Evolutionary conservation across 2,329 filamentous ascomycete genomes (phyloP).

Genomic region (Scytalidium lignicola): DNA sequence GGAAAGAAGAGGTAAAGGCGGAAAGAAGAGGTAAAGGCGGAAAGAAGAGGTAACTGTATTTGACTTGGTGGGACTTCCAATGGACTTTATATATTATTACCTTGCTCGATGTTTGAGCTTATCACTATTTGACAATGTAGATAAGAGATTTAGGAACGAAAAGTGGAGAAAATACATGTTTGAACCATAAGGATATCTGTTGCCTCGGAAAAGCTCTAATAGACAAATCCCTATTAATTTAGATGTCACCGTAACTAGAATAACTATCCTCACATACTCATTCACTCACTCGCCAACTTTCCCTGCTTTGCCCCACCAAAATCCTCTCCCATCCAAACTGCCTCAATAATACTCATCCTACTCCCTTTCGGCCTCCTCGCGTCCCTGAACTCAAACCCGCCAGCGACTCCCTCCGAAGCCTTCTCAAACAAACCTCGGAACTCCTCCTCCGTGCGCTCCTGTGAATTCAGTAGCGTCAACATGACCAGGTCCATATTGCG

Average conservation of each 20-base stretch:
- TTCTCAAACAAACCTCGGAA: conserved; percentile 40
- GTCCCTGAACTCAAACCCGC: conserved; percentile 37
- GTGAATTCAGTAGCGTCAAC: conserved; percentile 45
- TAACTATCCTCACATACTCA: no score
- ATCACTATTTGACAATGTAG: no score
- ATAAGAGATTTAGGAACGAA: no score
- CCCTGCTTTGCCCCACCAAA: conserved; percentile 5
- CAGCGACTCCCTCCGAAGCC: conserved; percentile 29
- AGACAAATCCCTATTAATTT: no score
- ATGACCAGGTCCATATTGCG: conserved; percentile 47
- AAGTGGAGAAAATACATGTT: no score
- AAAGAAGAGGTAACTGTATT: conserved; percentile 19
- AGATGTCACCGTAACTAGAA: no score
- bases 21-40: conserved; percentile 19
- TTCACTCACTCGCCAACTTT: no score
- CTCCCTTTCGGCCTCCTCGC: conserved; percentile 36
- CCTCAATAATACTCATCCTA: conserved; percentile 45
- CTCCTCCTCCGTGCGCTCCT: conserved; percentile 43
- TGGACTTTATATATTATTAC: no score
- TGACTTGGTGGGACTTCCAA: no score
- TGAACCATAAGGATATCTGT: no score
- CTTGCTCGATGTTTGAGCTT: no score
- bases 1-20: conserved; percentile 20
- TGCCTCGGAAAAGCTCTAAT: no score
- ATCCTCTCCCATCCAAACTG: conserved; percentile 36